Conservation (phyloP, 1,139 yeast species). For the Lodderomyces parapsilosis region DNA sequence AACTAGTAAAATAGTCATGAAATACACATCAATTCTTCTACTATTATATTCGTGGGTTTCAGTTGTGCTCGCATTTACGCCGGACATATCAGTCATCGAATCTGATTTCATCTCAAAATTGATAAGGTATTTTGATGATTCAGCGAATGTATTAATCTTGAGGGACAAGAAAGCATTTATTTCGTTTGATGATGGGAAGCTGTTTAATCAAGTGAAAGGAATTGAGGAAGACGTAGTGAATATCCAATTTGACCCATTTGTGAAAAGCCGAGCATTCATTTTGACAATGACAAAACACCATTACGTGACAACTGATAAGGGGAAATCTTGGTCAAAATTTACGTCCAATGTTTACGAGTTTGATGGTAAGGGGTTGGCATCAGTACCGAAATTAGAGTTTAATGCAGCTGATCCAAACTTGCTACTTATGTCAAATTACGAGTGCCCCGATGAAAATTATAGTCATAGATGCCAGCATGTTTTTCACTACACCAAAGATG, state of each 20-base stretch:
- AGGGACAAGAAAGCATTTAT: conserved; percentile 30
- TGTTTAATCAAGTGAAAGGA: conserved; percentile 44
- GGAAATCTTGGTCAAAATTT: conserved; percentile 55
- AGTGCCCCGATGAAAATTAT: conserved; percentile 30
- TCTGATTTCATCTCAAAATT: conserved; percentile 17
- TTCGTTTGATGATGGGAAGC: conserved; percentile 59
- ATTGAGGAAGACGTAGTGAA: conserved; percentile 23
- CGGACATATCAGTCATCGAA: conserved; percentile 18
- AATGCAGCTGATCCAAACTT: conserved; percentile 42
- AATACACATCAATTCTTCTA: not conserved
- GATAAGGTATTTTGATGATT: conserved; percentile 54
- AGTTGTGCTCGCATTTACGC: conserved; percentile 12
- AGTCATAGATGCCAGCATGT: conserved; percentile 30
- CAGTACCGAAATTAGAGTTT: conserved; percentile 26
- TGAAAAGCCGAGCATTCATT: conserved; percentile 52
- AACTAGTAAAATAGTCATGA: not conserved
- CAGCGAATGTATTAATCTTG: conserved; percentile 45
- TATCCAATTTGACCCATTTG: conserved; percentile 45
- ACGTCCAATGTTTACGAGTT: conserved; percentile 18
- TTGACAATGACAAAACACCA: conserved; percentile 39
- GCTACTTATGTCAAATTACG: conserved; percentile 36
- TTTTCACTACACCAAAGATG: conserved; percentile 54
- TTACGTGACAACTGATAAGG: conserved; percentile 56
- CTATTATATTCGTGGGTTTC: not conserved
- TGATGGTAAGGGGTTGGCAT: conserved; percentile 11